Evolutionary conservation across 345 rosid species (phyloP), one percentile per base, ranked within the genome.

Genomic region (Populus pruinosa): DNA sequence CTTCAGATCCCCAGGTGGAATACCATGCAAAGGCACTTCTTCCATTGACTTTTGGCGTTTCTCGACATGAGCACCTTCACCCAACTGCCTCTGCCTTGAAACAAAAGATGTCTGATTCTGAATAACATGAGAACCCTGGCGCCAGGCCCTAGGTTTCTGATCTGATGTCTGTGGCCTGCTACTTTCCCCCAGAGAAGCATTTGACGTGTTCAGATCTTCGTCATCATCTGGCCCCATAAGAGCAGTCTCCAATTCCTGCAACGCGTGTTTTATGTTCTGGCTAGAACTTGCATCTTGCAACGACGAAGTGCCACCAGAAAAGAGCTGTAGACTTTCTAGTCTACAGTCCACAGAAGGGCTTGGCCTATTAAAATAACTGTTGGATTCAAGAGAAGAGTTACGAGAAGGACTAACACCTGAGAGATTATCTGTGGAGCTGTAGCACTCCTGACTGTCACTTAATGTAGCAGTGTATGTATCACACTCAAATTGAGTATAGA

Each of bases 401-500:
- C 84, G 73, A 74, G 91, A 88, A 80, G 87, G 83, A 77, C 90
- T 88, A 53, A 80, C 80, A 62, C 84, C 86, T 35, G 92, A 87
- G 27, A 77, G 75, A 83, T 87, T 84, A 50, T 86, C 85, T 0
- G 90, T 38, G 36, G 90, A 78, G 86, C 89, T 85, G 70, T 75
- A 80, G 74, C 82, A 83, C 77, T 88, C 91, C 81, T 64, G 90
- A 77, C 84, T 85, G 71, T 86, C 91, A 71, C 91, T 88, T 81
- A 84, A 73, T 12, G 87, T 41, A 25, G 86, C 75, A 31, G 65
- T 12, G 23, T 59, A 10, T n/a, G 87, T 75, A 73, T 87, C 90
- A 67, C 80, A 78, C 67, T 87, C 91, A 61, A 83, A 80, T 33
- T 75, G 87, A 74, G 80, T 75, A 4, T 71, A 67, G 70, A 87